Base-by-base conservation (phyloP, 2,329 filamentous ascomycete species). In the Sporothrix pallida region DNA sequence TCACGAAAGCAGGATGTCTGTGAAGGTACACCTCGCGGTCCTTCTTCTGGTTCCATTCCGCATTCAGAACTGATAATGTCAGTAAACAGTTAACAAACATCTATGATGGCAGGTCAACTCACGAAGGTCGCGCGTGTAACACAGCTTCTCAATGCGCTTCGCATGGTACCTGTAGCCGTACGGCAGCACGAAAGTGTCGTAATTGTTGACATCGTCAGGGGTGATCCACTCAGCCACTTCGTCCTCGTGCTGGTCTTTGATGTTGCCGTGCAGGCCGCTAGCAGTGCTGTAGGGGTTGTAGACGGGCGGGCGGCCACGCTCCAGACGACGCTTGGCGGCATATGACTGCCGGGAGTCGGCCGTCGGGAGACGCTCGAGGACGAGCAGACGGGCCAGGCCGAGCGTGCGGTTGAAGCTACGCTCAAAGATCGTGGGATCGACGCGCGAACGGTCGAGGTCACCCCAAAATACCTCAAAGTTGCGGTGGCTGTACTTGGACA, bases 371-470 rank as follows among this genome's bases (percentile, higher is more conserved):
- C 91, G 90, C 80, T 97, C 94, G 0, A 97, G 84, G 7, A 97
- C 91, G 7, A 97, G 85, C 1, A 97, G 86, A 63, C 94, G 87
- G 37, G 94, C 93, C 23, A 97, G 87, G 1, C 94, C 94, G 31
- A 93, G 85, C 0, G 92, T 94, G 54, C 92, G 86, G 69, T 86
- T 86, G 78, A 97, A 97, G 73, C 90, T 93, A 68, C 94, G 86
- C 81, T 97, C 94, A 75, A 93, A 97, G 68, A 97, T 94, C 26
- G 93, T 97, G 5, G 94, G 94, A 77, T 97, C 93, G 72, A 97
- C 84, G 12, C 88, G 87, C n/a, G 88, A 88, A 20, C 93, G 89
- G 75, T 96, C 91, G 15, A 97, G 85, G 10, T 89, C 85, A 0
- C 91, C 87, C 90, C 93, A 97, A 80, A 92, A 92, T 0, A 95